phyloP scores from a whole-genome alignment of 805 yeast species.

The Schwanniomyces yamadae region DNA sequence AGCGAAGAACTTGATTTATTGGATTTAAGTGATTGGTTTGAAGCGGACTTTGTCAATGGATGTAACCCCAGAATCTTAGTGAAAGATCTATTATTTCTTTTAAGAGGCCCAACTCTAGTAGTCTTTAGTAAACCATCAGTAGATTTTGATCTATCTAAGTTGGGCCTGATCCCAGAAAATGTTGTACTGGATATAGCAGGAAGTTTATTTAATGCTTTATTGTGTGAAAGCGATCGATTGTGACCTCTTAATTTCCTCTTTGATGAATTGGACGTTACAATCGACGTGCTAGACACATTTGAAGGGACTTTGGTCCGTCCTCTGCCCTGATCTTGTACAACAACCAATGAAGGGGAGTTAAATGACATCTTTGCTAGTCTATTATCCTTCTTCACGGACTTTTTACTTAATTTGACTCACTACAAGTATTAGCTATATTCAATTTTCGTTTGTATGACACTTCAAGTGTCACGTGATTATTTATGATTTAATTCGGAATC shows the following conservation, averaged over 20 bases:
- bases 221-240: slow-evolving; percentile 27
- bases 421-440: no score
- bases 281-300: background rate
- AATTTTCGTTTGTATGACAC: no score
- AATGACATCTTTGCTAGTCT: slow-evolving; percentile 3
- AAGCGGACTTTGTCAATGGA: slow-evolving; percentile 34
- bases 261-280: background rate
- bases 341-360: slow-evolving; percentile 1
- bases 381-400: no score
- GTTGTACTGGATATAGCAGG: slow-evolving; percentile 7
- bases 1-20: slow-evolving; percentile 34
- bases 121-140: slow-evolving; percentile 37
- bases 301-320: slow-evolving; percentile 2
- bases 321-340: background rate
- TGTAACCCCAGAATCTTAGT: slow-evolving; percentile 36
- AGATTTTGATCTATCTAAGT: slow-evolving; percentile 38
- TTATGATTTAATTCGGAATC: no score
- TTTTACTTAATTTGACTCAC: no score
- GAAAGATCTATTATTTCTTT: slow-evolving; percentile 35
- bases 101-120: slow-evolving; percentile 18
- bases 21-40: slow-evolving; percentile 28
- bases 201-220: slow-evolving; percentile 17
- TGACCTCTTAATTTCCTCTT: slow-evolving; percentile 14
- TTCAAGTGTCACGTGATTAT: no score
- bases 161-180: slow-evolving; percentile 20